Conservation (phyloP, 148 eudicot genomes). For the Amaranthus palmeri region DNA sequence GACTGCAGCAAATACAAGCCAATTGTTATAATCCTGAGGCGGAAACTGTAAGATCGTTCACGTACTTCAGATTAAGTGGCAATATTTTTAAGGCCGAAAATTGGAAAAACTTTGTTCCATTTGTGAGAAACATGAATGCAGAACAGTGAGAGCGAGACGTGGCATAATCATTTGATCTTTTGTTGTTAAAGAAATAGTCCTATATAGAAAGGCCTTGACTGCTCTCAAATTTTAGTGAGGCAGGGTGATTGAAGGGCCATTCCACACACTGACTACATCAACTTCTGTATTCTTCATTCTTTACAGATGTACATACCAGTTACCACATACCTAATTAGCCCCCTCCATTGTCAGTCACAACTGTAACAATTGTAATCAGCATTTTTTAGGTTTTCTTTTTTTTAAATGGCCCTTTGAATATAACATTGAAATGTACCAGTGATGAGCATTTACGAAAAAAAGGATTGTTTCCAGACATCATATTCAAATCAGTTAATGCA, state of each 20-base stretch:
- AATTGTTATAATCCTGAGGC: constrained; percentile 44
- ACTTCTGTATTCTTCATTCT: constrained; percentile 29
- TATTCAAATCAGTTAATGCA: too few relatives aligned
- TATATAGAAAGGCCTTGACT: constrained; percentile 13
- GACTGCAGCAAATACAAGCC: constrained; percentile 44
- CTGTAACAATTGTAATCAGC: too few relatives aligned
- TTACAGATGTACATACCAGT: constrained; percentile 34
- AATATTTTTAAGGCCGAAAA: constrained; percentile 47
- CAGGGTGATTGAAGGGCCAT: constrained; percentile 22
- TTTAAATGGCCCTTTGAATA: too few relatives aligned
- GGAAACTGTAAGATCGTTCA: constrained; percentile 46
- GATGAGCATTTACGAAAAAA: too few relatives aligned
- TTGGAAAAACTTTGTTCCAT: constrained; percentile 53
- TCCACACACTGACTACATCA: constrained; percentile 10
- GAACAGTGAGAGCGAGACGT: constrained; percentile 31
- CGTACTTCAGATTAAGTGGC: constrained; percentile 52
- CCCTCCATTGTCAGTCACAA: constrained; percentile 5
- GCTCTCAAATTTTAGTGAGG: constrained; percentile 29
- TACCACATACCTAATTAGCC: too few relatives aligned
- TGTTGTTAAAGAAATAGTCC: constrained; percentile 11
- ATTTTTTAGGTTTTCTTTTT: too few relatives aligned
- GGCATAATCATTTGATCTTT: constrained; percentile 2
- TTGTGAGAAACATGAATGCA: constrained; percentile 48
- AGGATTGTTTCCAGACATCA: too few relatives aligned
- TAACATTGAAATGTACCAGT: too few relatives aligned